A percentile compares a stretch with the other conserved stretches of the same genome.
phyloP scores from a whole-genome alignment of 768 basidiomycete species.

The Lyophyllum shimeji region DNA sequence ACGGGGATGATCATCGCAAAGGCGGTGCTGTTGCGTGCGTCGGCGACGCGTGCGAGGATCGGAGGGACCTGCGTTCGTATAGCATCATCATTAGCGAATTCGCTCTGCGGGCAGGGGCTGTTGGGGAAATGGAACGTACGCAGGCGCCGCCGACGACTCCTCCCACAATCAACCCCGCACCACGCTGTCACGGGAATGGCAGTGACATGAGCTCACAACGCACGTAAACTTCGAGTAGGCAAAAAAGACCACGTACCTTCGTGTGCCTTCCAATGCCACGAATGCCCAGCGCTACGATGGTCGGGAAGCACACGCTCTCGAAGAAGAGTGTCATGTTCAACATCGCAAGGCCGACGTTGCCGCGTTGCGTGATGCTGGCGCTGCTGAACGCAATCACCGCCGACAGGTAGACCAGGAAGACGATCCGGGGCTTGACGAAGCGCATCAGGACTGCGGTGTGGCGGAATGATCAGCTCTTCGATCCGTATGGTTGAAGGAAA shows the following conservation, averaged over 20 bases:
- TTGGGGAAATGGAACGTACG: slow-evolving; percentile 17
- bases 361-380: slow-evolving; percentile 28
- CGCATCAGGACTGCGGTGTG: slow-evolving; percentile 25
- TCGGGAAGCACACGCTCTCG: slow-evolving; percentile 36
- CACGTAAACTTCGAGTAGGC: no score
- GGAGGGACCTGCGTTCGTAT: slow-evolving; percentile 24
- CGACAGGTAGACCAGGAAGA: slow-evolving; percentile 28
- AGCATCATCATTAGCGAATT: neutral
- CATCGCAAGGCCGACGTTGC: slow-evolving; percentile 30
- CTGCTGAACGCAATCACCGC: slow-evolving; percentile 27
- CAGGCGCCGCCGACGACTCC: slow-evolving; percentile 33
- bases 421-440: slow-evolving; percentile 25
- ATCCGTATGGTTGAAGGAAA: neutral
- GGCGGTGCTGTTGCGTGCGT: slow-evolving; percentile 29
- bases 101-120: no score
- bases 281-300: slow-evolving; percentile 33
- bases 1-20: slow-evolving; percentile 33
- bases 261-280: slow-evolving; percentile 32
- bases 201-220: neutral
- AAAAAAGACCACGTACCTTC: slow-evolving; percentile 23
- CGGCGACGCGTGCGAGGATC: slow-evolving; percentile 29
- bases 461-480: neutral
- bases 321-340: slow-evolving; percentile 32
- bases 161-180: slow-evolving; percentile 29
- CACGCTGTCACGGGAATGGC: slow-evolving; percentile 24